Percentiles rank a stretch among this genome's conserved stretches.
phyloP scores from a whole-genome alignment of 2,329 filamentous ascomycete genomes.

The Cladosporium oxysporum region DNA sequence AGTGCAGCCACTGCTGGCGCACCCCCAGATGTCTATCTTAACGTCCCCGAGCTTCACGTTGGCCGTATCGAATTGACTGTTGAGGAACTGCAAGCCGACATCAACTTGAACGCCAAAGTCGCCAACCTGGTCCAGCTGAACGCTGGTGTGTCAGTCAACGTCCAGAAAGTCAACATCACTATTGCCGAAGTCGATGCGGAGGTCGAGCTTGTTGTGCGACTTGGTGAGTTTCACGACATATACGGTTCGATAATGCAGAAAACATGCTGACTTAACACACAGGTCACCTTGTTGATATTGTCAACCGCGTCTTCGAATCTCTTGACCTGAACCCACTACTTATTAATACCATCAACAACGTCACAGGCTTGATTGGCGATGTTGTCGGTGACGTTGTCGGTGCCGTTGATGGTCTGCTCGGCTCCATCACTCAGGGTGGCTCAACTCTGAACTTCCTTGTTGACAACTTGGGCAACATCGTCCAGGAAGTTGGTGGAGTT shows the following conservation, averaged over 20 bases:
- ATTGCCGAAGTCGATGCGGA: conserved; percentile 62
- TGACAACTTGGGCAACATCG: conserved; percentile 65
- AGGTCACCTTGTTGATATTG: conserved; percentile 61
- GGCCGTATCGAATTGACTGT: conserved; percentile 62
- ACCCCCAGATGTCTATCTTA: conserved; percentile 59
- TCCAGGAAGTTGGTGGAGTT: conserved; percentile 57
- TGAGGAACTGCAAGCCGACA: conserved; percentile 53
- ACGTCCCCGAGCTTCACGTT: conserved; percentile 60
- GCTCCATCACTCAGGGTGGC: conserved; percentile 57
- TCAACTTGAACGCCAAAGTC: conserved; percentile 63
- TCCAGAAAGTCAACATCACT: conserved; percentile 60
- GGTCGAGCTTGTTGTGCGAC: conserved; percentile 60
- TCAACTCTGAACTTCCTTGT: conserved; percentile 50
- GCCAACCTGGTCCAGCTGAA: conserved; percentile 58
- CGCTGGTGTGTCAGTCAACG: conserved; percentile 49
- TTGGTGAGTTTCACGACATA: conserved; percentile 33
- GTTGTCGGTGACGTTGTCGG: conserved; percentile 27
- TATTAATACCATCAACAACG: conserved; percentile 60
- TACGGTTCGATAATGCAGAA: background rate
- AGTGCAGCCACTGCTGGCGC: conserved; percentile 27
- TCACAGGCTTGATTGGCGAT: conserved; percentile 28
- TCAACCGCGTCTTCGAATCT: conserved; percentile 61
- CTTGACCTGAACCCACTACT: conserved; percentile 58
- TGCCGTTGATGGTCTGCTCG: conserved; percentile 58
- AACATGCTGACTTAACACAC: background rate